Evolutionary conservation across 257 asterid genomes (phyloP).

Genomic region (Ajuga chamaepitys): DNA sequence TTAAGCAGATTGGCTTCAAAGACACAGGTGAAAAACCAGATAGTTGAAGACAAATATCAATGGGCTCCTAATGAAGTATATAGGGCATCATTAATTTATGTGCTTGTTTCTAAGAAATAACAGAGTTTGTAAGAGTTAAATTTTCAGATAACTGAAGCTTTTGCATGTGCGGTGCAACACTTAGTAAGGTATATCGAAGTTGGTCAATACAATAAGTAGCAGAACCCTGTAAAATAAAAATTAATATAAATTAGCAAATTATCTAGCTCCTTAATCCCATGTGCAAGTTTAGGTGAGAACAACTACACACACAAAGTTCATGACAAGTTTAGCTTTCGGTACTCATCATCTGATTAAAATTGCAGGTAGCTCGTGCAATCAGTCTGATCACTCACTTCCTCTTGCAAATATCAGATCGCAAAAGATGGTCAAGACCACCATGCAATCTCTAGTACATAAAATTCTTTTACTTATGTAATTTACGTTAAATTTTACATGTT

Average conservation of each 20-base stretch:
- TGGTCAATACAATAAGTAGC: neutral
- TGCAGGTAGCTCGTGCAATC: neutral
- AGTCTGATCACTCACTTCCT: neutral
- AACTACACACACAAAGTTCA: neutral
- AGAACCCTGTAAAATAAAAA: neutral
- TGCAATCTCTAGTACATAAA: neutral
- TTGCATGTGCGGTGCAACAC: neutral
- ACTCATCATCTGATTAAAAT: neutral
- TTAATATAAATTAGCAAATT: neutral
- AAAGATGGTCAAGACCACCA: neutral
- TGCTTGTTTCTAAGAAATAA: neutral
- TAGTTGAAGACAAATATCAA: conserved; percentile 5
- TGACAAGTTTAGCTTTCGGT: neutral
- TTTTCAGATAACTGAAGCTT: conserved; percentile 6
- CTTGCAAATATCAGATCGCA: conserved; percentile 9
- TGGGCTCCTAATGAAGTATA: neutral
- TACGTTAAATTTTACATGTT: too few relatives aligned
- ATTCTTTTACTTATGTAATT: neutral
- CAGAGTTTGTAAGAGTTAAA: neutral
- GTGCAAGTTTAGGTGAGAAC: conserved; percentile 1
- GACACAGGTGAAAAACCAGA: neutral
- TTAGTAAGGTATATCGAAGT: neutral
- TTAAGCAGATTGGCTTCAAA: conserved; percentile 8
- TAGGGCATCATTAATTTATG: neutral
- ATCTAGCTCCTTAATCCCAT: conserved; percentile 11